Conservation (phyloP, 1,139 yeast species). For the Yamadazyma oceani region DNA sequence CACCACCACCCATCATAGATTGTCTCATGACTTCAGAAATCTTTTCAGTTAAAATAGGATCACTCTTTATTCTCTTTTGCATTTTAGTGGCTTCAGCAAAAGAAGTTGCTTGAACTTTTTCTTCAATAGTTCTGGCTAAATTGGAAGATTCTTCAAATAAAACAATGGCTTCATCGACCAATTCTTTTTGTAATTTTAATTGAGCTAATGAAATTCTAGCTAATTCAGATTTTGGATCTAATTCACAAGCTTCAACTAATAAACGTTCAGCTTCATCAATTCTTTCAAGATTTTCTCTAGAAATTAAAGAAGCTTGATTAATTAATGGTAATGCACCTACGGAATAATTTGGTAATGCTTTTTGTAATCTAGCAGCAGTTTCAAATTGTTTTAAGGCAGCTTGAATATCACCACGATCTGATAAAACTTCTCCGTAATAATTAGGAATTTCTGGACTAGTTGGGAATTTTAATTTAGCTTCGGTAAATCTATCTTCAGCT, state of each 20-base stretch:
- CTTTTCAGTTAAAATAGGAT: slow-evolving; percentile 55
- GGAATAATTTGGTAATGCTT: slow-evolving; percentile 55
- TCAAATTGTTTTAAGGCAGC: slow-evolving; percentile 86
- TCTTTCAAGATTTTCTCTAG: slow-evolving; percentile 56
- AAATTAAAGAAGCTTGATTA: slow-evolving; percentile 79
- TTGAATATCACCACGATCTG: slow-evolving; percentile 72
- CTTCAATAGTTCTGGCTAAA: slow-evolving; percentile 81
- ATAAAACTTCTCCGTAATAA: slow-evolving; percentile 91
- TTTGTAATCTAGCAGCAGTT: slow-evolving; percentile 79
- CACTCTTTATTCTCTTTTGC: slow-evolving; percentile 70
- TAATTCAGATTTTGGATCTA: slow-evolving; percentile 86
- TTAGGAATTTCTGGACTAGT: slow-evolving; percentile 90
- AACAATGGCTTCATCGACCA: slow-evolving; percentile 76
- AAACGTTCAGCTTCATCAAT: slow-evolving; percentile 65
- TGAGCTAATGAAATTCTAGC: slow-evolving; percentile 92
- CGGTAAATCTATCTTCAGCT: slow-evolving; percentile 69
- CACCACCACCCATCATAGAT: slow-evolving; percentile 13
- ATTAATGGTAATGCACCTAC: slow-evolving; percentile 90
- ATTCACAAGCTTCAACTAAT: slow-evolving; percentile 72
- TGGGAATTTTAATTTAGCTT: slow-evolving; percentile 77
- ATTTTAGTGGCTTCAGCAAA: slow-evolving; percentile 90
- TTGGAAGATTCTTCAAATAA: slow-evolving; percentile 81
- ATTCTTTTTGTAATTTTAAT: slow-evolving; percentile 78
- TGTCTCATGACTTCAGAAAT: slow-evolving; percentile 47
- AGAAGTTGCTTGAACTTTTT: slow-evolving; percentile 87